A percentile compares a stretch with the other conserved stretches of the same genome.
Evolutionary conservation across 345 rosid genomes (phyloP).

Genomic region (Aquilaria yunnanensis): DNA sequence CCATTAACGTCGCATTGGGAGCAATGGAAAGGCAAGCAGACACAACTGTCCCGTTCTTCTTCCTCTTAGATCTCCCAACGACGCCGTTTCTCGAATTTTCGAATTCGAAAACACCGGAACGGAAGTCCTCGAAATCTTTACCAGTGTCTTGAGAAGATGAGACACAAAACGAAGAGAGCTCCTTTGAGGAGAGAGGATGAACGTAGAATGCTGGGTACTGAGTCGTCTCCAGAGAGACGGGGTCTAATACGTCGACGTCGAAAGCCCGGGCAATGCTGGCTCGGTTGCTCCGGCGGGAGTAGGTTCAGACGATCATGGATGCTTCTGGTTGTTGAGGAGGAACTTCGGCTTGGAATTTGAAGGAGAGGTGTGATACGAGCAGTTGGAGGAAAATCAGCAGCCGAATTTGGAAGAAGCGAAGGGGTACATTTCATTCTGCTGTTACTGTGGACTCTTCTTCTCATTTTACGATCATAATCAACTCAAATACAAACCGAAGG

Average conservation of each 20-base stretch:
- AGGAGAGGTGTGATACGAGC: background rate
- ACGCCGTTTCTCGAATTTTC: conserved; percentile 24
- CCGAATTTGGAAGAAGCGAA: no score
- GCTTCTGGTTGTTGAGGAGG: conserved; percentile 7
- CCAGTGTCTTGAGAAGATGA: conserved; percentile 30
- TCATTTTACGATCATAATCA: no score
- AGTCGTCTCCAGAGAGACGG: conserved; percentile 42
- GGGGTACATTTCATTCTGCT: no score
- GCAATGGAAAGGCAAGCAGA: conserved; percentile 24
- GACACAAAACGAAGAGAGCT: conserved; percentile 54
- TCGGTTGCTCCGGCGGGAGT: conserved; percentile 81
- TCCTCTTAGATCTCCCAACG: conserved; percentile 48
- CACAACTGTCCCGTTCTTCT: conserved; percentile 19
- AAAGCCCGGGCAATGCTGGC: conserved; percentile 35
- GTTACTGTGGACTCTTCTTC: no score
- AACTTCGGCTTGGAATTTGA: conserved; percentile 11
- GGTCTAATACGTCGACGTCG: conserved; percentile 29
- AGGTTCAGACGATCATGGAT: conserved; percentile 79
- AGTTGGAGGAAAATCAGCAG: no score
- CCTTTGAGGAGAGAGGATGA: conserved; percentile 57
- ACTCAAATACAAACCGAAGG: no score
- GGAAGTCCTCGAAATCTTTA: conserved; percentile 7
- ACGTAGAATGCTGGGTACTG: conserved; percentile 35
- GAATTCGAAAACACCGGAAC: conserved; percentile 1
- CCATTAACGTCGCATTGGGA: conserved; percentile 70